Percentiles rank a stretch among this genome's conserved stretches.
phyloP scores from a whole-genome alignment of 169 alveolate species.

The Eimeria necatrix region DNA sequence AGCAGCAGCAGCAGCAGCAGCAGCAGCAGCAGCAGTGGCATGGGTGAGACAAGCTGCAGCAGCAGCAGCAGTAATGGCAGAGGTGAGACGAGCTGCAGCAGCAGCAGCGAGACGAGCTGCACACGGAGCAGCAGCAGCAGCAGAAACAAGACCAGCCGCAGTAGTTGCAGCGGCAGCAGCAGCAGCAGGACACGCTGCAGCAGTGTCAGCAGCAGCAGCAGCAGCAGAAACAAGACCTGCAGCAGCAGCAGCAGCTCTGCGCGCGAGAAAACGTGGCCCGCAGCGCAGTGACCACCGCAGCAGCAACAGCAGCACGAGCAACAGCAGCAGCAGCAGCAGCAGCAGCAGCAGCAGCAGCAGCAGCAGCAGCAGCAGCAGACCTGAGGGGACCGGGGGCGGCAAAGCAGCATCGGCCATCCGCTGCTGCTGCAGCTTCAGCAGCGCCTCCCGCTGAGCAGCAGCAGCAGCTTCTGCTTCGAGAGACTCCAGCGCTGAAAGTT shows the following conservation, averaged over 20 bases:
- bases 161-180: neutral
- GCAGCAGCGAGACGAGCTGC: neutral
- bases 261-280: too few relatives aligned
- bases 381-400: neutral
- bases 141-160: neutral
- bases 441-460: neutral
- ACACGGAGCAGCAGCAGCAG: neutral
- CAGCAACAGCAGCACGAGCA: too few relatives aligned
- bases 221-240: too few relatives aligned
- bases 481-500: too few relatives aligned
- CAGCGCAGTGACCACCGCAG: too few relatives aligned
- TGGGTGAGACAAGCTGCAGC: neutral
- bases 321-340: neutral
- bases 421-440: neutral
- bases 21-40: neutral
- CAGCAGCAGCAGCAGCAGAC: conserved; percentile 1
- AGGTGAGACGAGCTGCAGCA: neutral
- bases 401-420: neutral
- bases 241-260: neutral
- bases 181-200: too few relatives aligned
- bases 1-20: conserved; percentile 31
- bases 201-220: too few relatives aligned
- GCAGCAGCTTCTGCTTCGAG: too few relatives aligned
- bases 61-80: conserved; percentile 3
- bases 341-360: neutral